These are phyloP conservation scores for Trichoderma afroharzianum DNA, from an alignment of 2,329 filamentous ascomycete species.

Conservation along the genomic window DNA sequence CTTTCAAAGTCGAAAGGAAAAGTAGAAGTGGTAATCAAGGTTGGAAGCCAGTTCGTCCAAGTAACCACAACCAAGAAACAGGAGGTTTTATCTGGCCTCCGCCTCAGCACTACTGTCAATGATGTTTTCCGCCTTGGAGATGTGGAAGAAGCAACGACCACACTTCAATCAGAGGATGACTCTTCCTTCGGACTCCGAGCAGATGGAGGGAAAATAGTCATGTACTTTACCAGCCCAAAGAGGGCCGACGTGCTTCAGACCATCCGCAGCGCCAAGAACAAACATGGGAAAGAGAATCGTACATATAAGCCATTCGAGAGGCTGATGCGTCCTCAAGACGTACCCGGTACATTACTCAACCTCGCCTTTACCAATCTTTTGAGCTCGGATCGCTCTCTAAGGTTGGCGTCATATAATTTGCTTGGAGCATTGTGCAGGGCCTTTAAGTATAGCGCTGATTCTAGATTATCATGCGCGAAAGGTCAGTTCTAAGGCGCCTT, in stretches of 20 bases:
- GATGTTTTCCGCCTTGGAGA: slow-evolving; percentile 67
- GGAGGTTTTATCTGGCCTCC: slow-evolving; percentile 60
- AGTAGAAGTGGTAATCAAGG: slow-evolving; percentile 65
- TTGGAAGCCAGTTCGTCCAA: slow-evolving; percentile 67
- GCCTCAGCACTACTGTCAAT: slow-evolving; percentile 62
- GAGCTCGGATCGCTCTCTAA: slow-evolving; percentile 56
- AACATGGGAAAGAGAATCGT: slow-evolving; percentile 60
- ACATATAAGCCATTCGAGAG: slow-evolving; percentile 60
- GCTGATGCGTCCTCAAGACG: slow-evolving; percentile 65
- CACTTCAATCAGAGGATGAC: slow-evolving; percentile 63
- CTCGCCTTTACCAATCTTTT: slow-evolving; percentile 64
- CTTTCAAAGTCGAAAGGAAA: slow-evolving; percentile 68
- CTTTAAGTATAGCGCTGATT: slow-evolving; percentile 62
- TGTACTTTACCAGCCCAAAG: slow-evolving; percentile 67
- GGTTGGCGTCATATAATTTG: slow-evolving; percentile 64
- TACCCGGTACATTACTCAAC: slow-evolving; percentile 66
- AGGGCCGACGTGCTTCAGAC: slow-evolving; percentile 61
- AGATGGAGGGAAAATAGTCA: slow-evolving; percentile 66
- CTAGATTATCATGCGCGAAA: slow-evolving; percentile 59
- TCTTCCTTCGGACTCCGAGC: slow-evolving; percentile 64
- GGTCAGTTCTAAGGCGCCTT: slow-evolving; percentile 37
- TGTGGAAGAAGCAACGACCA: slow-evolving; percentile 63
- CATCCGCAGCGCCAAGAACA: slow-evolving; percentile 60
- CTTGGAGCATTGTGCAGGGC: slow-evolving; percentile 63
- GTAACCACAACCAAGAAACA: slow-evolving; percentile 67